Conservation (phyloP, 441 rosid species). For the Jatropha podagrica region DNA sequence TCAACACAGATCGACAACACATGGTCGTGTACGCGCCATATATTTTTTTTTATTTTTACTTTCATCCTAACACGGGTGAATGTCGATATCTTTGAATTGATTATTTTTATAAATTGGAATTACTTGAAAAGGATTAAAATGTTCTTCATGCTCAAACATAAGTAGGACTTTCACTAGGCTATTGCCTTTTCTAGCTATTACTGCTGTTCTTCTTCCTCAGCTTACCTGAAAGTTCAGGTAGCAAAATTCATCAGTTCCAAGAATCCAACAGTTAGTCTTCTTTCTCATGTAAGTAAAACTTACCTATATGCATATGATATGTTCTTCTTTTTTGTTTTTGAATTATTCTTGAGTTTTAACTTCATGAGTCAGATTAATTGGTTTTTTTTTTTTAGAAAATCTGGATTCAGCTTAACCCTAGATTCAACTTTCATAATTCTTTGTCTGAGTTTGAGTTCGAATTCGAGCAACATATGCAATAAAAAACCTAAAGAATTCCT, state of each 20-base stretch:
- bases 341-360: background rate
- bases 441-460: background rate
- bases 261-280: background rate
- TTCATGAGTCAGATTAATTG: background rate
- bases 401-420: constrained; percentile 13
- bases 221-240: constrained; percentile 15
- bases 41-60: constrained; percentile 18
- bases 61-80: constrained; percentile 22
- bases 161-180: constrained; percentile 15
- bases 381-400: background rate
- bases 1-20: constrained; percentile 22
- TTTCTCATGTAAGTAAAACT: constrained; percentile 34
- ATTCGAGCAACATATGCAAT: background rate
- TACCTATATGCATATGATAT: background rate
- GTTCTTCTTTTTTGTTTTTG: background rate
- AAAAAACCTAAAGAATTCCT: background rate
- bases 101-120: background rate
- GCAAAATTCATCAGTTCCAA: constrained; percentile 20
- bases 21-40: constrained; percentile 29
- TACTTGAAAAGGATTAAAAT: background rate
- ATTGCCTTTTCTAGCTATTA: constrained; percentile 14
- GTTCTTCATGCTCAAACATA: constrained; percentile 16
- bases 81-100: constrained; percentile 31
- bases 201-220: constrained; percentile 16
- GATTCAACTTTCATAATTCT: background rate